Base-by-base conservation (phyloP, 2,329 filamentous ascomycete species). In the Claviceps arundinis region DNA sequence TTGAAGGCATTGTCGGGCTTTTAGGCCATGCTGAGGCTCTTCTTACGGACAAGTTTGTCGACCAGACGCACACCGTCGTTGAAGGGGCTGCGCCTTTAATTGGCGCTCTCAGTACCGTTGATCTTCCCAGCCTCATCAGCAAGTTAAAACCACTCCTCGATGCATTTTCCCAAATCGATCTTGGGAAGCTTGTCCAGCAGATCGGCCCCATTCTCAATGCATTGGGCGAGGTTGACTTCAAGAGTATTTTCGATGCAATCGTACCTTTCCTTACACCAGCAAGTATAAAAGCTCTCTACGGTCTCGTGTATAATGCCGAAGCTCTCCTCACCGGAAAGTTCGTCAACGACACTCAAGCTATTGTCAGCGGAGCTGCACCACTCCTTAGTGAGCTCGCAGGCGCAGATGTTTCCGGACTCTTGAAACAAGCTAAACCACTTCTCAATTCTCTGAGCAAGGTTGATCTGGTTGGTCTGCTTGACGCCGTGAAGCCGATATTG, bases 341-440 rank as follows among this genome's bases (percentile, higher is more conserved):
- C 47, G 69, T 72, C 57, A 69, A 70, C 48, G 62, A 70, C 46
- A 72, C 68, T 0, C 65, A 70, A 8, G 67, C 63, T 0, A 63
- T 70, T 19, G 64, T 70, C 17, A 60, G 60, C 6, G 68, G 64
- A 2, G 69, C 68, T 0, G 65, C 65, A 9, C 69, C 69, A 0
- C 59, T 73, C 8, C 56, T 72, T 30, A 58, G 57, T 2, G 61
- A 64, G 0, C 60, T 73, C 1, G 59, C 61, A 43, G 59, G 59
- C 16, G 59, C 72, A n/a, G 68, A 73, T 41, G 56, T 73, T 2
- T 59, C 61, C 24, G 65, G 65, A 11, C 60, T 72, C 7, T 50
- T 72, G 13, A 58, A 66, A 16, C 58, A 65, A 30, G 56, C 65
- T 22, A 60, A 65, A 47, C 69, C 69, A 1, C 56, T 72, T 16